phyloP scores from a whole-genome alignment of 108 stramenopile species.

The Licmophora abbreviata region DNA sequence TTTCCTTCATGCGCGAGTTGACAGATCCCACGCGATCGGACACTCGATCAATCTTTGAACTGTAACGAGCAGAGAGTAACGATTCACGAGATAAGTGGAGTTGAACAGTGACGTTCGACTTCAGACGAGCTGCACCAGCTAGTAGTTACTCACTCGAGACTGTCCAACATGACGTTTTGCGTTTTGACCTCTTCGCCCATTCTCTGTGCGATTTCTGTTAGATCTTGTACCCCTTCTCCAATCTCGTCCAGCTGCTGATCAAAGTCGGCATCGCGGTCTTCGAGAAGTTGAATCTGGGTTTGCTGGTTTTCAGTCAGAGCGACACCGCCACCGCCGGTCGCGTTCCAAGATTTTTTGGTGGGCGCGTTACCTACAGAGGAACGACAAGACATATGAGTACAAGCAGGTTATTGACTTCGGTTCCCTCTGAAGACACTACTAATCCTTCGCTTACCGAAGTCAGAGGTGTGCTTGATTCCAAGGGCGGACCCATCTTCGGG shows the following conservation, averaged over 20 bases:
- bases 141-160: slow-evolving; percentile 20
- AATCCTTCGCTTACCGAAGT: no score
- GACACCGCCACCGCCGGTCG: slow-evolving; percentile 16
- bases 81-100: no score
- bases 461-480: no score
- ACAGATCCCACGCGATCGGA: slow-evolving; percentile 72
- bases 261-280: slow-evolving; percentile 80
- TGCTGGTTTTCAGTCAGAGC: slow-evolving; percentile 69
- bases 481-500: no score
- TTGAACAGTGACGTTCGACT: no score
- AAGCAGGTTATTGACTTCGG: no score
- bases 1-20: slow-evolving; percentile 86
- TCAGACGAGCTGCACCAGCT: no score
- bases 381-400: no score
- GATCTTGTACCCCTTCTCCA: slow-evolving; percentile 79
- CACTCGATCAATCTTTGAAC: slow-evolving; percentile 59
- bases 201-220: slow-evolving; percentile 67
- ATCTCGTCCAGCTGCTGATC: slow-evolving; percentile 84
- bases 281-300: slow-evolving; percentile 59
- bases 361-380: slow-evolving; percentile 26
- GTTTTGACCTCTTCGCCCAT: slow-evolving; percentile 80
- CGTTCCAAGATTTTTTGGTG: no score
- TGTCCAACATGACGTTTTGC: slow-evolving; percentile 75
- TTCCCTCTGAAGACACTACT: no score
- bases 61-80: neutral